Percentiles rank a stretch among this genome's conserved stretches.
phyloP scores from a whole-genome alignment of 306 rosid species.

The Hippophae rhamnoides region DNA sequence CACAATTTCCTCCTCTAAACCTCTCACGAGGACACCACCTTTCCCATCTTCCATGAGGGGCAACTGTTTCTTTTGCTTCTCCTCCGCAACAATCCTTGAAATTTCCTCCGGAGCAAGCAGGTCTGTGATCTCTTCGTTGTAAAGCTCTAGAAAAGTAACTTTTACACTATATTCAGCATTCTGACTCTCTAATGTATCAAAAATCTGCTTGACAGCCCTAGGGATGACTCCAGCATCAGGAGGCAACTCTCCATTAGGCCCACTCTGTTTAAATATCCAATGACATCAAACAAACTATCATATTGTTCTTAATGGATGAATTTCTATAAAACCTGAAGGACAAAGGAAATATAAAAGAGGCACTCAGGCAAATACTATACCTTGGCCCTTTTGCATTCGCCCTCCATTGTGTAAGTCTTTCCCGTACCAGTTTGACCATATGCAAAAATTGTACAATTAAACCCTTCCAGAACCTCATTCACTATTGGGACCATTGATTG shows the following conservation, averaged over 20 bases:
- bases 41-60: slow-evolving; percentile 98
- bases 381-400: slow-evolving; percentile 86
- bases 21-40: slow-evolving; percentile 95
- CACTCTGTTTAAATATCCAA: slow-evolving; percentile 39
- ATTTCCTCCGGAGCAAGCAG: slow-evolving; percentile 90
- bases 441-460: slow-evolving; percentile 86
- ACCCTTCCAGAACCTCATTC: slow-evolving; percentile 78
- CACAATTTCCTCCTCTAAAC: slow-evolving; percentile 87
- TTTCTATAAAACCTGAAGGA: not conserved
- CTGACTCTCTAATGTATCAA: slow-evolving; percentile 87
- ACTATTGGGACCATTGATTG: slow-evolving; percentile 85
- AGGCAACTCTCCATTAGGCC: slow-evolving; percentile 84
- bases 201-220: slow-evolving; percentile 85
- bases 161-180: slow-evolving; percentile 88
- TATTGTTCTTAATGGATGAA: not conserved
- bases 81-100: slow-evolving; percentile 57
- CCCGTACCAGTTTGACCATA: slow-evolving; percentile 97
- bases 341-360: not conserved
- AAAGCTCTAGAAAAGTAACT: slow-evolving; percentile 82
- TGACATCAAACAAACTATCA: not conserved
- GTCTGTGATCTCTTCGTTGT: slow-evolving; percentile 90
- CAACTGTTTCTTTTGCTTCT: slow-evolving; percentile 78
- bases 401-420: slow-evolving; percentile 92
- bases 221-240: slow-evolving; percentile 86
- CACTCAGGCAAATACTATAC: slow-evolving; percentile 20